Base-by-base conservation (phyloP, 352 stramenopile species). In the Albugo candida region DNA sequence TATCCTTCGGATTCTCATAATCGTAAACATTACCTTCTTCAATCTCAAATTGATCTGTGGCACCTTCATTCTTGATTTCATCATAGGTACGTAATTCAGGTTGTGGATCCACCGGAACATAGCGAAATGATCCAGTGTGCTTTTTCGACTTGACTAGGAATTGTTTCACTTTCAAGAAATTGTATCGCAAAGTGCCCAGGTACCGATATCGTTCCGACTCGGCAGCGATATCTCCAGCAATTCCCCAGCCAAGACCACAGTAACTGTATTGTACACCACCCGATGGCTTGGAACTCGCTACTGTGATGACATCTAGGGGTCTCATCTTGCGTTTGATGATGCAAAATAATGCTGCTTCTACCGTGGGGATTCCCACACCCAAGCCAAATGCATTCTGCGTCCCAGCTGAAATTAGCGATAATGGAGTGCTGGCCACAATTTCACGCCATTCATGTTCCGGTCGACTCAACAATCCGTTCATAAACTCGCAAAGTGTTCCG, bases 311-410 rank as follows among this genome's bases (percentile, higher is more conserved):
- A 43, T 86, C 74, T 16, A 86, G 56, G 20, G 74, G 74, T 0
- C 74, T 70, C 54, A 86, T 80, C 56, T 86, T 86, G 47, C 70
- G 70, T 61, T 86, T 86, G 45, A 86, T 59, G 38, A 86, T 86
- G 64, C 74, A 86, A 53, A 77, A 86, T 14, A 86, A 56, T 5
- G 74, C 68, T 14, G 74, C 61, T 41, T 73, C 65, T 35, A 74
- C 53, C 4, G 74, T 83, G 0, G 74, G 70, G 34, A 82, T 86
- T 10, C 74, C 74, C 4, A 78, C 74, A 18, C 74, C 74, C 1
- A 55, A 64, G 13, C 74, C 74, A 52, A 86, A 86, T n/a, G 74
- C 74, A 46, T 86, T 86, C 54, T 86, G 74, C 13, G 74, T 86
- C 41, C 74, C 74, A 5, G 74, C 74, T 18, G 74, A 86, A 54